Conservation (phyloP, 768 basidiomycete genomes). For the Tephrocybe sp. region DNA sequence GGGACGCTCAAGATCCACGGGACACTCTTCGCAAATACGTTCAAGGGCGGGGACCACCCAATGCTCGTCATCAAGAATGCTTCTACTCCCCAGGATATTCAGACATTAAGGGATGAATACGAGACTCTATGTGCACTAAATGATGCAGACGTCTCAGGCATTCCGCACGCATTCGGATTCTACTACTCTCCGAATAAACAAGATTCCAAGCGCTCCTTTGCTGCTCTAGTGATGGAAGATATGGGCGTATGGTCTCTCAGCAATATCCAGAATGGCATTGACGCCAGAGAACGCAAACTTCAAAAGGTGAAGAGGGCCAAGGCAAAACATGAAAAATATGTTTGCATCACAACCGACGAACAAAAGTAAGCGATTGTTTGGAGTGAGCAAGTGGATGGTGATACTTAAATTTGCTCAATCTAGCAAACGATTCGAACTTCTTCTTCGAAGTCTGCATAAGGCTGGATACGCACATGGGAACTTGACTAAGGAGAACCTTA, state of each 20-base stretch:
- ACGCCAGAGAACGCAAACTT: not conserved
- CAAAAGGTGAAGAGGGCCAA: not conserved
- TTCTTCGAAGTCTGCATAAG: not conserved
- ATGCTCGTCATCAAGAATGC: conserved; percentile 1
- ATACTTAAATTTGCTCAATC: not conserved
- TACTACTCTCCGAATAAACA: not conserved
- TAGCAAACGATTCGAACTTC: not conserved
- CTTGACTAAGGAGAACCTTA: not conserved
- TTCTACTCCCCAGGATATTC: not conserved
- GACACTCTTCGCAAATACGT: not conserved
- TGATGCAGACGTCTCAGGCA: not conserved
- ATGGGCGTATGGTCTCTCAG: not conserved
- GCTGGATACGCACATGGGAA: conserved; percentile 1
- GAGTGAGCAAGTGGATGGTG: not conserved
- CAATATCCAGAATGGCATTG: not conserved
- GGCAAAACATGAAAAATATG: not conserved
- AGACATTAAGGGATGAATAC: not conserved
- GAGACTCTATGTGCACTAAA: not conserved
- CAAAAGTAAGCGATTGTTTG: not conserved
- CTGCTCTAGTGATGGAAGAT: conserved; percentile 4
- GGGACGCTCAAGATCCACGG: not conserved
- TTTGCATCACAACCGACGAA: not conserved
- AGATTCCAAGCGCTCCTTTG: not conserved
- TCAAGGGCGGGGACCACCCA: not conserved
- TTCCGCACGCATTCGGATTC: not conserved